These are phyloP conservation scores for Lentinula sp. DNA, from an alignment of 768 basidiomycete genomes.

Conservation along the genomic window DNA sequence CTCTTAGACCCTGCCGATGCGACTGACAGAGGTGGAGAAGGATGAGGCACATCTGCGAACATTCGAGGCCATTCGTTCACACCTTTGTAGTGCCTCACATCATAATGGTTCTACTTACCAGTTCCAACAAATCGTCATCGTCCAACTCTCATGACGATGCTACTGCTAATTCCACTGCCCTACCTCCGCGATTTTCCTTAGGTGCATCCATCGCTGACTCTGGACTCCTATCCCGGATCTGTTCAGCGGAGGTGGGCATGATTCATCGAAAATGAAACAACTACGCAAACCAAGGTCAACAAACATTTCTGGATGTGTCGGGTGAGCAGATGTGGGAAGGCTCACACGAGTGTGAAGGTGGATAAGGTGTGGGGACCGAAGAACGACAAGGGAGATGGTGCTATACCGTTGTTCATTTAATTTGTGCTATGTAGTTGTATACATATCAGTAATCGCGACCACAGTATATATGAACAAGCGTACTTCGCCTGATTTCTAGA, in stretches of 20 bases:
- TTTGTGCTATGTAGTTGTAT: neutral
- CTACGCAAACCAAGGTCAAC: conserved; percentile 23
- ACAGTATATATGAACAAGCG: too few species aligned
- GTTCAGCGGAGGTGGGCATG: neutral
- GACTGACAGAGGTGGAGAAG: neutral
- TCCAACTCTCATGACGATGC: neutral
- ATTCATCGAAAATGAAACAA: conserved; percentile 18
- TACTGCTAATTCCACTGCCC: conserved; percentile 4
- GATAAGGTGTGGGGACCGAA: conserved; percentile 59
- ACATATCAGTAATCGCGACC: too few species aligned
- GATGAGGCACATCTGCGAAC: neutral
- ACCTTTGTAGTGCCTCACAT: conserved; percentile 41
- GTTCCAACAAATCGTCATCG: neutral
- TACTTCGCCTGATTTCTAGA: too few species aligned
- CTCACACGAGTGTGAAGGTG: conserved; percentile 53
- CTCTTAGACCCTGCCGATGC: conserved; percentile 3
- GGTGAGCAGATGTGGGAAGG: conserved; percentile 45
- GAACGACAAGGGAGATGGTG: conserved; percentile 20
- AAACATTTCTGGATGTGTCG: conserved; percentile 61
- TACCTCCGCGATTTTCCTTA: neutral
- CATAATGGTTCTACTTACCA: neutral
- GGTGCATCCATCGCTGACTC: conserved; percentile 5
- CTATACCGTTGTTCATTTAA: conserved; percentile 7
- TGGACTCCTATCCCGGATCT: neutral
- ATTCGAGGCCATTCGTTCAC: conserved; percentile 43